Evolutionary conservation across 1,139 yeast genomes (phyloP).

Genomic region (Saccharomyces hybrid): DNA sequence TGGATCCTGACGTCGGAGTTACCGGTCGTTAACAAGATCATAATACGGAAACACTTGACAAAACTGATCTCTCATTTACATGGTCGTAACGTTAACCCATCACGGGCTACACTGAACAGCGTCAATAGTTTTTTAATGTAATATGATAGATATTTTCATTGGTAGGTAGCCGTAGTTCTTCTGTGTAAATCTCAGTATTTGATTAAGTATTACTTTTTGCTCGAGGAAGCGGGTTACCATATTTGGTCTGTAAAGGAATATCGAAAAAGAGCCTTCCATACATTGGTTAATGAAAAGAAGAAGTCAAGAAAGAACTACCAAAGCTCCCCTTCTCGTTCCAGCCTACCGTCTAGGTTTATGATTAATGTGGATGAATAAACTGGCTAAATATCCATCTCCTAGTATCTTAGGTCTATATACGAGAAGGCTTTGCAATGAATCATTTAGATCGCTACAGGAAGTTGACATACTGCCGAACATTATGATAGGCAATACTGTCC

Average conservation of each 20-base stretch:
- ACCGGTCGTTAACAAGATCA: slow-evolving; percentile 39
- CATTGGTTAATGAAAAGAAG: background rate
- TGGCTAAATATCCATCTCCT: background rate
- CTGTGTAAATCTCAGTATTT: background rate
- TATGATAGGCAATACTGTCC: background rate
- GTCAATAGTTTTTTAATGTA: slow-evolving; percentile 44
- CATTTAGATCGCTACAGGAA: background rate
- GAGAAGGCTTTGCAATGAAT: background rate
- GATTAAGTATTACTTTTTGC: background rate
- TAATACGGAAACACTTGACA: slow-evolving; percentile 52
- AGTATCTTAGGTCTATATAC: background rate
- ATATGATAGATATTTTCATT: background rate
- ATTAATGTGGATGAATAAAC: background rate
- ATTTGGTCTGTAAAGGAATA: background rate
- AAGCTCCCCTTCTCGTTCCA: background rate
- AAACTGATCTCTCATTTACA: slow-evolving; percentile 38
- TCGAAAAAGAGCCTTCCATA: background rate
- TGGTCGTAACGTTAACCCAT: slow-evolving; percentile 49
- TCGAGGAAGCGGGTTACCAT: background rate
- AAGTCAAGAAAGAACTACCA: background rate
- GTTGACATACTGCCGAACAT: background rate
- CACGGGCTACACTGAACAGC: slow-evolving; percentile 67
- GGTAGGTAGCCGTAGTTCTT: background rate
- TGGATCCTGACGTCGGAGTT: slow-evolving; percentile 33
- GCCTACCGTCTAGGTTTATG: background rate